A percentile compares a stretch with the other conserved stretches of the same genome.
Conservation (phyloP, 73 alveolate genomes). For the Uronychia binucleata region DNA sequence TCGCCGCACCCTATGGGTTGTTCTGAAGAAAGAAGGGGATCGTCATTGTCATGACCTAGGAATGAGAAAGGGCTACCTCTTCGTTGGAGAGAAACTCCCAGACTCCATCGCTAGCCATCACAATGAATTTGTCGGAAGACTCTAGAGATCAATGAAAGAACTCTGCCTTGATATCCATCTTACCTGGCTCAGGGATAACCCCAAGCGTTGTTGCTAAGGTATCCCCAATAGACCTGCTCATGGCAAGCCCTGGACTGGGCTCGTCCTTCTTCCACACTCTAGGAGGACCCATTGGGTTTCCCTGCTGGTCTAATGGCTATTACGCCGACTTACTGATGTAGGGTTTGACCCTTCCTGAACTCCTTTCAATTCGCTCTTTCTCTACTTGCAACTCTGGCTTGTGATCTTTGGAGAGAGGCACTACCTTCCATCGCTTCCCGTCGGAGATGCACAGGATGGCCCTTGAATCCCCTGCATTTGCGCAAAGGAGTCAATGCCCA, state of each 20-base stretch:
- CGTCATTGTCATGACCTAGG: constrained; percentile 65
- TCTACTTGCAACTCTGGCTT: constrained; percentile 85
- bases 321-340: constrained; percentile 4
- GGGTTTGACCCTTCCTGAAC: constrained; percentile 79
- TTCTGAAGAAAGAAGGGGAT: constrained; percentile 78
- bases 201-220: constrained; percentile 39
- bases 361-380: constrained; percentile 62
- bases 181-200: constrained; percentile 56
- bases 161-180: constrained; percentile 3
- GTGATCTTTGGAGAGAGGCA: constrained; percentile 79
- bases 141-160: constrained; percentile 29
- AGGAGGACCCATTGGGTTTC: constrained; percentile 45
- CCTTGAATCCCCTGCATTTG: constrained; percentile 68
- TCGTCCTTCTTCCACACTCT: constrained; percentile 50
- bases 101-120: constrained; percentile 82
- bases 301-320: background rate
- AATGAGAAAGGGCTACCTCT: constrained; percentile 13
- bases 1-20: constrained; percentile 88
- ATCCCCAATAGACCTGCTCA: constrained; percentile 53
- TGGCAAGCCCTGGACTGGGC: constrained; percentile 48
- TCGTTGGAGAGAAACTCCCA: constrained; percentile 89
- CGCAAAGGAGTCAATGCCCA: constrained; percentile 19
- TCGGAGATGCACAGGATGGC: constrained; percentile 23
- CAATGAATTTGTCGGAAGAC: constrained; percentile 61
- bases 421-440: background rate